These are phyloP conservation scores for Pseudocercospora eumusae DNA, from an alignment of 2,329 filamentous ascomycete genomes.

Conservation along the genomic window DNA sequence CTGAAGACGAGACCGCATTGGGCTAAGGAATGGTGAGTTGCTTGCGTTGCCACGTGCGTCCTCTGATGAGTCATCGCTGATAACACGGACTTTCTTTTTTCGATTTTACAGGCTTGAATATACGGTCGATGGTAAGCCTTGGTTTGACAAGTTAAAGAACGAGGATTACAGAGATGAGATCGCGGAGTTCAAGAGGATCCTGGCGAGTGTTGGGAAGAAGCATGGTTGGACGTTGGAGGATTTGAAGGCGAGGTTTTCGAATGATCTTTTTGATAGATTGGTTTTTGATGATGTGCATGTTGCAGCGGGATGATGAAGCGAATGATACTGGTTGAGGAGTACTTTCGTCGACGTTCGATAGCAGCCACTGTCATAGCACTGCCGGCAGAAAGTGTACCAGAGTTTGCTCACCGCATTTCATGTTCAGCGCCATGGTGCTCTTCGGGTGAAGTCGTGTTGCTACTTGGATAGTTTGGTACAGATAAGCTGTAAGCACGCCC, in stretches of 20 bases:
- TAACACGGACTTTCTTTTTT: not conserved
- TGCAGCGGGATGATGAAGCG: not conserved
- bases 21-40: slow-evolving; percentile 49
- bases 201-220: slow-evolving; percentile 13
- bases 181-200: slow-evolving; percentile 13
- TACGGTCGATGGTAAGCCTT: slow-evolving; percentile 12
- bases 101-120: slow-evolving; percentile 10
- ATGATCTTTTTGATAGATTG: slow-evolving; percentile 19
- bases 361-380: not conserved
- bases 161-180: slow-evolving; percentile 16
- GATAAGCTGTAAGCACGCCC: not conserved
- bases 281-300: slow-evolving; percentile 18
- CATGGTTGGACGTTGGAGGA: slow-evolving; percentile 23
- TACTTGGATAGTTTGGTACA: not conserved
- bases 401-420: not conserved
- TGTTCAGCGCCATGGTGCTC: not conserved
- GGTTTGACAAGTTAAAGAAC: slow-evolving; percentile 17
- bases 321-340: not conserved
- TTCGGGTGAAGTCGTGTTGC: not conserved
- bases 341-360: not conserved
- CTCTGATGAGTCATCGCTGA: not conserved
- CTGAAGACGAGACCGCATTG: slow-evolving; percentile 49
- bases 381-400: not conserved
- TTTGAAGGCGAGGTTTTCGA: slow-evolving; percentile 19
- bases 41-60: not conserved